Evolutionary conservation across 108 stramenopile species (phyloP).

Genomic region (Skeletonema costatum): DNA sequence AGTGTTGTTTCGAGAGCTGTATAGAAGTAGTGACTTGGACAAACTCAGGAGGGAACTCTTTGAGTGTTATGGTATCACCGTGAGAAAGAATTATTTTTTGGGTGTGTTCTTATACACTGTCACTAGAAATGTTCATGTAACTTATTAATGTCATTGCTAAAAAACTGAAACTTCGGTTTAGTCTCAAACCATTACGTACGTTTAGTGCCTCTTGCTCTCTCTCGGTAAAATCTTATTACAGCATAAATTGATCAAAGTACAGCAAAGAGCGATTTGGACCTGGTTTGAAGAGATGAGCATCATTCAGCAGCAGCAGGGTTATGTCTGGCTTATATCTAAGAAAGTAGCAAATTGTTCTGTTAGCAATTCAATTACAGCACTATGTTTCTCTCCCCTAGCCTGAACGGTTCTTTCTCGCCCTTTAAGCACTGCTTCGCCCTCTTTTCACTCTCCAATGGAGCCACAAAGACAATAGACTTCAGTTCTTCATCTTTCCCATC

Average conservation of each 20-base stretch:
- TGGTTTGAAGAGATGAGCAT: too few relatives aligned
- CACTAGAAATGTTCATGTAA: not conserved
- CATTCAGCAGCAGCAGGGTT: too few relatives aligned
- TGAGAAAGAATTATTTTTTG: slow-evolving; percentile 4
- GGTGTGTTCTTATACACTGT: slow-evolving; percentile 6
- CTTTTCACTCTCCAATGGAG: slow-evolving; percentile 64
- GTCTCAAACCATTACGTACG: too few relatives aligned
- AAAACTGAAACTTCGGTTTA: not conserved
- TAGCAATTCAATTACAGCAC: slow-evolving; percentile 46
- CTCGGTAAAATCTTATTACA: too few relatives aligned
- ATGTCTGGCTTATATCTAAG: too few relatives aligned
- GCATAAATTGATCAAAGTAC: too few relatives aligned
- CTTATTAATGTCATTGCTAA: slow-evolving; percentile 1
- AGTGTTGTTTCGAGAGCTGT: slow-evolving; percentile 50
- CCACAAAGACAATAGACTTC: slow-evolving; percentile 53
- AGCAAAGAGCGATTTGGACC: too few relatives aligned
- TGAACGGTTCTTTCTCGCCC: slow-evolving; percentile 70
- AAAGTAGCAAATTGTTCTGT: too few relatives aligned
- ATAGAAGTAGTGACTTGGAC: not conserved
- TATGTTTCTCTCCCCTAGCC: slow-evolving; percentile 66
- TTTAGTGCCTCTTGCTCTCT: too few relatives aligned
- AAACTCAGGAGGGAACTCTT: not conserved
- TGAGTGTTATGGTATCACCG: not conserved
- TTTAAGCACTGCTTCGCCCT: slow-evolving; percentile 59
- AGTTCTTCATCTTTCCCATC: slow-evolving; percentile 62